Evolutionary conservation across 108 stramenopile species (phyloP), one percentile per base, ranked within the genome.

Genomic region (Hondaea fermentalgiana): DNA sequence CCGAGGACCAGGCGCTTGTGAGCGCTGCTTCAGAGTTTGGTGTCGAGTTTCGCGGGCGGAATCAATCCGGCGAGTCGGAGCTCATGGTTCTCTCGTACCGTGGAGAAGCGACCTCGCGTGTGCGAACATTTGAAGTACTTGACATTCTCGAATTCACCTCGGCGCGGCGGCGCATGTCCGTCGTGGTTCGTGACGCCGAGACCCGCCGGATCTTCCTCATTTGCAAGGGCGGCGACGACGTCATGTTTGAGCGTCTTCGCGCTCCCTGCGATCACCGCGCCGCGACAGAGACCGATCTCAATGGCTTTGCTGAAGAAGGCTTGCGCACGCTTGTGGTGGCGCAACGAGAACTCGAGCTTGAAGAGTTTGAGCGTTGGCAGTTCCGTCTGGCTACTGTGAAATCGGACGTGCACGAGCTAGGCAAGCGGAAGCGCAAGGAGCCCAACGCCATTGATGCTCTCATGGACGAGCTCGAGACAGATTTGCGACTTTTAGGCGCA

Each of bases 1-100:
- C 94, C 0, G 94, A 94, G 43, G 94, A 94, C 71, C 92, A 94
- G 58, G 94, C 94, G 5, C 92, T 94, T 4, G 93, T 94, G n/a
- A 90, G 57, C 49, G 92, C 91, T 23, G 93, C 93, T 21, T 59
- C 60, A 59, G 90, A 92, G 44, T 92, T 93, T 57, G 94, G 94
- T 3, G 93, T 91, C 49, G 89, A 87, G 14, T 93, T 94, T 58
- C 44, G 60, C 55, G 89, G 91, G 44, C 90, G 91, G 45, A 64
- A 64, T 16, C 51, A 57, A 44, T 51, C 88, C 25, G 90, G 55
- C 51, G 87, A 21, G 19, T 59, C 90, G 58, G 29, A 44, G 71
- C 4, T 21, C 42, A 17, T 17, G 45, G 44, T 4, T 6, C 57
- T 5, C 12, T 83, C 57, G 87, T 4, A 58, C 44, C 89, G 44